Evolutionary conservation across 2,329 filamentous ascomycete genomes (phyloP).

Genomic region (Scedosporium dehoogii): DNA sequence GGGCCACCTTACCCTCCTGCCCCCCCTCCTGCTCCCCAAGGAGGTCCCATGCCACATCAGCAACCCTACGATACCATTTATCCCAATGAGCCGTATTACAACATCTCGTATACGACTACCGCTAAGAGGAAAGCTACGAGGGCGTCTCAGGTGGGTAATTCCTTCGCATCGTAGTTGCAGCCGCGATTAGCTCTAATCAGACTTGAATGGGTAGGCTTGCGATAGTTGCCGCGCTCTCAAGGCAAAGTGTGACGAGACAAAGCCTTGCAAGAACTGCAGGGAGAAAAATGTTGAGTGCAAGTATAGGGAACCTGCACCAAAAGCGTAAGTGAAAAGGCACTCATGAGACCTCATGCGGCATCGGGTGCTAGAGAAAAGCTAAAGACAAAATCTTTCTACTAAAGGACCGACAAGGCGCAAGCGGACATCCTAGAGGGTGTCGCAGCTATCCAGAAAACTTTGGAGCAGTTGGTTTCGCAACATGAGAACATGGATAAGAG

Average conservation of each 20-base stretch:
- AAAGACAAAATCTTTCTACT: background rate
- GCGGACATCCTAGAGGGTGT: slow-evolving; percentile 52
- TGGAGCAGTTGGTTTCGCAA: slow-evolving; percentile 13
- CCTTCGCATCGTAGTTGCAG: background rate
- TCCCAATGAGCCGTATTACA: slow-evolving; percentile 24
- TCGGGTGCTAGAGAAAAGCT: background rate
- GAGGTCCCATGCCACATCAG: slow-evolving; percentile 27
- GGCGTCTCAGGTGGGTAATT: slow-evolving; percentile 46
- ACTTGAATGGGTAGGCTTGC: slow-evolving; percentile 56
- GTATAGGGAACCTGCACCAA: slow-evolving; percentile 83
- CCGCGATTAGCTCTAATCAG: background rate
- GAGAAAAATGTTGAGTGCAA: slow-evolving; percentile 78
- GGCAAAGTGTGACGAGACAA: slow-evolving; percentile 83
- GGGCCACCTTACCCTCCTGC: slow-evolving; percentile 17
- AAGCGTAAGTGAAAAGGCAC: slow-evolving; percentile 54
- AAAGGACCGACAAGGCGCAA: slow-evolving; percentile 49
- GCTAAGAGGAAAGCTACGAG: slow-evolving; percentile 54
- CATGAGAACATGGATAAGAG: slow-evolving; percentile 4
- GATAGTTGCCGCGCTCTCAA: slow-evolving; percentile 81
- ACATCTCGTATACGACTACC: slow-evolving; percentile 31
- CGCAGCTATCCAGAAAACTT: slow-evolving; percentile 26
- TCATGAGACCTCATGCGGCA: too few relatives aligned
- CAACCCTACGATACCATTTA: slow-evolving; percentile 25
- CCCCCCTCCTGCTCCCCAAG: slow-evolving; percentile 21
- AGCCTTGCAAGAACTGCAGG: slow-evolving; percentile 76